Percentiles rank a stretch among this genome's conserved stretches.
Conservation (phyloP, 2,329 filamentous ascomycete genomes). For the Alternaria sp. region DNA sequence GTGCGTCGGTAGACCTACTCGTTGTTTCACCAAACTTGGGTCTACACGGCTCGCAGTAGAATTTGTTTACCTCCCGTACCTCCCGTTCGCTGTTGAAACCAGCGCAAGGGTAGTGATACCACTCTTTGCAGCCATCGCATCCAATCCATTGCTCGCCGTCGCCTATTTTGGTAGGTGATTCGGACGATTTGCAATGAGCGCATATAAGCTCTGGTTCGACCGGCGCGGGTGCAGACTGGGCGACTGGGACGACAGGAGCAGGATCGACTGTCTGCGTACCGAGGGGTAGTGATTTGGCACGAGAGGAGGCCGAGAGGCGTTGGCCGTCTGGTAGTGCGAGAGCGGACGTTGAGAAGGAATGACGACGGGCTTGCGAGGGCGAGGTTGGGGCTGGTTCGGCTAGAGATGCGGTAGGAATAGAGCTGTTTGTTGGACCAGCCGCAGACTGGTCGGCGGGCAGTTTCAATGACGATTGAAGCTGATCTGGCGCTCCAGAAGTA, state of each 20-base stretch:
- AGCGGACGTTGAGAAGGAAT: constrained; percentile 41
- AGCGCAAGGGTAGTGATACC: constrained; percentile 73
- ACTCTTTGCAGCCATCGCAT: constrained; percentile 72
- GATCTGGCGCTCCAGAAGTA: constrained; percentile 33
- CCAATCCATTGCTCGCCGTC: constrained; percentile 71
- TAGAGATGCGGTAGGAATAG: constrained; percentile 15
- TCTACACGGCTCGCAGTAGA: constrained; percentile 68
- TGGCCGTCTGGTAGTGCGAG: constrained; percentile 15
- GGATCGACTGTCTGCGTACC: constrained; percentile 26
- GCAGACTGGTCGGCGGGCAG: constrained; percentile 39
- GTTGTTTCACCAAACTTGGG: constrained; percentile 69
- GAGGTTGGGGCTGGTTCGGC: constrained; percentile 18
- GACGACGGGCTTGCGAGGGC: constrained; percentile 34
- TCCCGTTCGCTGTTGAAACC: constrained; percentile 71
- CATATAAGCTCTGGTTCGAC: constrained; percentile 58
- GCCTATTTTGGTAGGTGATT: constrained; percentile 61
- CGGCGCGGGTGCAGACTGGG: constrained; percentile 20
- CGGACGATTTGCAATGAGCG: constrained; percentile 64
- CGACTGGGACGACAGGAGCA: constrained; percentile 20
- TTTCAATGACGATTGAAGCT: constrained; percentile 48
- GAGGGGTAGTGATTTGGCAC: constrained; percentile 47
- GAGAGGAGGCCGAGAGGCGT: constrained; percentile 19
- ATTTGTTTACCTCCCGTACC: constrained; percentile 72
- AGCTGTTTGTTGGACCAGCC: constrained; percentile 16
- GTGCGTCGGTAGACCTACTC: constrained; percentile 52